Evolutionary conservation across 2,329 filamentous ascomycete species (phyloP), one percentile per base, ranked within the genome.

Genomic region (Apiospora arundinis): DNA sequence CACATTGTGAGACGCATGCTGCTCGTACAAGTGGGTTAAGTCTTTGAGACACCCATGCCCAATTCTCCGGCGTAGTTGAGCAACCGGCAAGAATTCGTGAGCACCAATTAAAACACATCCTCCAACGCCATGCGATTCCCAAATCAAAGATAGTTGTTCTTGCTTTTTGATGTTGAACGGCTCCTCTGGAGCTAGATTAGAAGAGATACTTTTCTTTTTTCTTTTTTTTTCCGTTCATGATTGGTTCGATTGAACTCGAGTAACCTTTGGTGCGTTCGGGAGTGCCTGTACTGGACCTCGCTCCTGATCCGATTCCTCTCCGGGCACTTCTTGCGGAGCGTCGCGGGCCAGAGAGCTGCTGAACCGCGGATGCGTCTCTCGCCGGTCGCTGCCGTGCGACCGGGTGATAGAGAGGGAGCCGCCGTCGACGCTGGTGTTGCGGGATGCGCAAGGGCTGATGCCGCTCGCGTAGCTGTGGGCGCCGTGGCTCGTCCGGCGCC

Each of bases 401-500:
- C 45, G 45, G 44, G 28, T 49, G 12, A 28, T 23, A 18, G 28
- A 63, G 16, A 63, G 8, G 4, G 18, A 63, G 18, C 32, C 60
- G 69, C 46, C 66, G 69, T 80, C 78, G 6, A 78, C 68, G 63
- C 78, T 80, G 44, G 72, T 69, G 67, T 73, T 74, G 25, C 78
- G 75, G 37, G 79, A 78, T 8, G 76, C 72, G 69, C 75, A 75
- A 11, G 79, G 79, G 68, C 78, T 80, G 65, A 80, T 73, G 49
- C 76, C 76, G 32, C 78, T 79, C 14, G 73, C 70, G 65, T 67
- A 73, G 67, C 76, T 78, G 56, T 71, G 72, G 32, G 74, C 72
- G 18, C 75, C 69, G 32, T 74, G 75, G 48, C 74, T 76, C 25
- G 69, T 69, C 48, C 72, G 77, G 45, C 76, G 74, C 32, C n/a